Evolutionary conservation across 768 basidiomycete genomes (phyloP), one percentile per base, ranked within the genome.

Genomic region (Boletus rubescentipes): DNA sequence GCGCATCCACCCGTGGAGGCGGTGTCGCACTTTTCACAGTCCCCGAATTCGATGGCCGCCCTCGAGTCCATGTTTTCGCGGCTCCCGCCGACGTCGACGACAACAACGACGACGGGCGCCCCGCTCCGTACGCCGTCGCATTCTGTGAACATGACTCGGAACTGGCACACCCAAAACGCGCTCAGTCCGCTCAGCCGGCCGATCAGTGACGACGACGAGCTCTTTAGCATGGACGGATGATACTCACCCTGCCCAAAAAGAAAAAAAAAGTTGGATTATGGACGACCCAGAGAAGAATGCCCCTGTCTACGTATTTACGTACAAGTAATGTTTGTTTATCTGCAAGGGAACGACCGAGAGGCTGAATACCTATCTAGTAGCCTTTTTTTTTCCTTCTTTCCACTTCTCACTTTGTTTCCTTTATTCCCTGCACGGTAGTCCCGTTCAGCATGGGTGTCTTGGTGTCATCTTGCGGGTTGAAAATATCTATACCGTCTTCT

Each of bases 201-300:
- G 4, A 81, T 78, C n/a, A 75, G 75, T 32, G 81, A 77, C 53
- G 77, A 87, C 55, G 86, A 87, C 65, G 87, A 86, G 63, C 68
- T 90, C 65, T 91, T 91, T 67, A 76, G 75, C 62, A 84, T 89
- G 83, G 87, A 89, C 58, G 75, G 75, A 49, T 78, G 64, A 72
- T 31, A 31, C 9, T 20, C 30, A n/a, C n/a, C n/a, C n/a, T n/a
- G n/a, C n/a, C n/a, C n/a, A n/a, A n/a, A n/a, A n/a, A n/a, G n/a
- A 32, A 29, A 55, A 37, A 47, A 52, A 53, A 55, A 49, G 37
- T 11, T 47, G 47, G 56, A 58, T 46, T 38, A 58, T 31, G 61
- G 58, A 59, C 54, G 51, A 53, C 8, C 4, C 2, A 46, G 20
- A 51, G 40, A n/a, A 46, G 7, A 35, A 36, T 42, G 16, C 36